Evolutionary conservation across 2,329 filamentous ascomycete species (phyloP), one percentile per base, ranked within the genome.

Genomic region (Epichloe aotearoae): DNA sequence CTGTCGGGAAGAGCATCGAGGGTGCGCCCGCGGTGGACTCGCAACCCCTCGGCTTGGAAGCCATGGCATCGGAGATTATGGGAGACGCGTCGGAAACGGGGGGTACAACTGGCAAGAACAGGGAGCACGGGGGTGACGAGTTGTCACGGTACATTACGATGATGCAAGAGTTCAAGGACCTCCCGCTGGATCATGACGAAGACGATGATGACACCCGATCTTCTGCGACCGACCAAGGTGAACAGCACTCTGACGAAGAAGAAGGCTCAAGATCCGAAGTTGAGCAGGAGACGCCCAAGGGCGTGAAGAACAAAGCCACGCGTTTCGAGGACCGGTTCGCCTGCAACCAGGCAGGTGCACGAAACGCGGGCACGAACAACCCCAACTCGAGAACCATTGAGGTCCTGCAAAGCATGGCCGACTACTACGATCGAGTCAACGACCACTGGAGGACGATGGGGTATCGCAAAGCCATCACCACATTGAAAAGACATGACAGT

Each of bases 371-470:
- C 14, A 60, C 66, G 1, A 62, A 69, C 12, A 87, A 85, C 56
- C 86, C 88, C 0, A 97, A 96, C 62, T 70, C 72, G 1, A 71
- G 76, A 12, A 94, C 86, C 0, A 89, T 95, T 47, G 76, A 84
- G 45, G 72, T 93, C 2, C 71, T 96, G 5, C 79, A 88, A 58
- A 74, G 85, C 56, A 89, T 96, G 86, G 76, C 79, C 41, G 76
- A 83, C 49, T 84, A 91, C 64, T 95, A 95, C 63, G 77, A 76
- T 4, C 75, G 82, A 6, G 79, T 78, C n/a, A 75, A 81, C 39
- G 89, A 96, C 59, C 76, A 80, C 37, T 96, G 87, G 86, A 80
- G 88, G 3, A 76, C 76, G 0, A 69, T 77, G 1, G 83, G 85
- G 4, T 96, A 95, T 63, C 81, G 87, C 36, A 86, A 83, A 62